Evolutionary conservation across 225 moss, liverwort and hornwort genomes (phyloP).

Genomic region (Physcomitrium patens): DNA sequence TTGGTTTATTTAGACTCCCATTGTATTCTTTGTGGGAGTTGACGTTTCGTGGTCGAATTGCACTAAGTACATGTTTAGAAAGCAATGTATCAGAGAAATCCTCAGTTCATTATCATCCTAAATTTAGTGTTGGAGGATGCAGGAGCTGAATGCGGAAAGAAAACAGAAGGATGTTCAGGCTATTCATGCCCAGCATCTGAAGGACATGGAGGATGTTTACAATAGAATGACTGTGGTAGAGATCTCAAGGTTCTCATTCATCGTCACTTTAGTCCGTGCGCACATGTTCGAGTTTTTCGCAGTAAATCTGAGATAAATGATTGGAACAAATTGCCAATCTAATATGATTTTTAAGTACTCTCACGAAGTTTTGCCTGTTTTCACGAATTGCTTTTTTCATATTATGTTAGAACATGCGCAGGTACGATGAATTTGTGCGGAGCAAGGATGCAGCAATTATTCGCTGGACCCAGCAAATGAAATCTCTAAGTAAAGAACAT

Average conservation of each 20-base stretch:
- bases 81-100: not conserved
- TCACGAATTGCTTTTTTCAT: not conserved
- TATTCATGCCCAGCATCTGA: conserved; percentile 55
- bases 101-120: not conserved
- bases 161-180: conserved; percentile 57
- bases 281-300: not conserved
- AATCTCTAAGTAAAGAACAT: conserved; percentile 42
- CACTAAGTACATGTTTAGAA: not conserved
- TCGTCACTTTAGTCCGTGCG: not conserved
- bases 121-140: conserved; percentile 12
- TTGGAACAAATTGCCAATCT: not conserved
- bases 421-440: conserved; percentile 38
- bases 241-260: conserved; percentile 60
- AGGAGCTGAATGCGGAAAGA: conserved; percentile 73
- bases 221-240: conserved; percentile 75
- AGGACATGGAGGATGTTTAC: conserved; percentile 82
- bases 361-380: not conserved
- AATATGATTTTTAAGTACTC: not conserved
- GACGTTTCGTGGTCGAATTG: not conserved
- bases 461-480: conserved; percentile 38
- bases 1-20: not conserved
- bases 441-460: conserved; percentile 37
- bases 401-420: not conserved
- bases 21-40: not conserved
- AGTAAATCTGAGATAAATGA: not conserved